A percentile compares a stretch with the other conserved stretches of the same genome.
Evolutionary conservation across 352 stramenopile species (phyloP).

Genomic region (Phytophthora agathidicida): DNA sequence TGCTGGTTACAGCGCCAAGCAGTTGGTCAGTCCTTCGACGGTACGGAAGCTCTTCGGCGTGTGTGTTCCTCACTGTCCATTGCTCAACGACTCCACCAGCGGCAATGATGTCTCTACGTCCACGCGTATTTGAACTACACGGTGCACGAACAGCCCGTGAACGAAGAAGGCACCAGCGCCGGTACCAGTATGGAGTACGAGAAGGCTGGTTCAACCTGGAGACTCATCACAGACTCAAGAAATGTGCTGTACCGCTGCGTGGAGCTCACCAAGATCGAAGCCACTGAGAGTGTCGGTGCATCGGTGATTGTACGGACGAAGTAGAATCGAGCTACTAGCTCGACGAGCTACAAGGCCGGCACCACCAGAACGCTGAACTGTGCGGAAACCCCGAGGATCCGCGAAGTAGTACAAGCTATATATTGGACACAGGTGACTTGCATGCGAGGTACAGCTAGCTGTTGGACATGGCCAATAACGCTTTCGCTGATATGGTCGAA

Average conservation of each 20-base stretch:
- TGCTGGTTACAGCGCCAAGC: slow-evolving; percentile 11
- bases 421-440: too few species aligned
- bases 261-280: slow-evolving; percentile 60
- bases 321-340: too few species aligned
- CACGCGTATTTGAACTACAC: slow-evolving; percentile 71
- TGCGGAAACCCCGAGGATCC: too few species aligned
- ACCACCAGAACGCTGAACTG: too few species aligned
- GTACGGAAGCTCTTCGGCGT: slow-evolving; percentile 60
- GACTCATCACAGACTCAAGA: slow-evolving; percentile 64
- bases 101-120: slow-evolving; percentile 45
- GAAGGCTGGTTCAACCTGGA: slow-evolving; percentile 63
- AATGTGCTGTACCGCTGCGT: slow-evolving; percentile 75
- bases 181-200: slow-evolving; percentile 53
- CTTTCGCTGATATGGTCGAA: too few species aligned
- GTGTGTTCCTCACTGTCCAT: slow-evolving; percentile 54
- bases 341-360: slow-evolving; percentile 38
- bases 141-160: slow-evolving; percentile 41
- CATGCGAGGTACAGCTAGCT: too few species aligned
- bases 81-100: slow-evolving; percentile 40
- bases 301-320: slow-evolving; percentile 62
- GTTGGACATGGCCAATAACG: too few species aligned
- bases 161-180: slow-evolving; percentile 25
- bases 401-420: too few species aligned
- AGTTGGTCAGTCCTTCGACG: slow-evolving; percentile 30
- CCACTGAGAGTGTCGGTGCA: slow-evolving; percentile 51